A percentile compares a stretch with the other conserved stretches of the same genome.
These are phyloP conservation scores for Bauhinia variegata DNA, from an alignment of 306 rosid species.

Conservation along the genomic window DNA sequence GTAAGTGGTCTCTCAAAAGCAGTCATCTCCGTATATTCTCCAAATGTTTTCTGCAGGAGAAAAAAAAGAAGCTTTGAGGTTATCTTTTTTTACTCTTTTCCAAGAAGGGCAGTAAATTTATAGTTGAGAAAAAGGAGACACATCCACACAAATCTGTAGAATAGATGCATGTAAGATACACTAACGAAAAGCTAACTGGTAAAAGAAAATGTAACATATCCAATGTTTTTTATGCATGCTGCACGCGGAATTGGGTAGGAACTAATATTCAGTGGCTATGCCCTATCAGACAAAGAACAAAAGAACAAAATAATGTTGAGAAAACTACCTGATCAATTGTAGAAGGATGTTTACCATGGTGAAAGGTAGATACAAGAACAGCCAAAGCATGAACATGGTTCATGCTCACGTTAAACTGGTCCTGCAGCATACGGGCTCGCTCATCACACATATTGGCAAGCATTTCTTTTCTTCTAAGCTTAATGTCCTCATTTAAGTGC, in stretches of 20 bases:
- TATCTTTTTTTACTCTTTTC: too few relatives aligned
- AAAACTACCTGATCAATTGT: conserved; percentile 83
- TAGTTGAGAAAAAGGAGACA: conserved; percentile 7
- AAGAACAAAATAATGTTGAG: conserved; percentile 30
- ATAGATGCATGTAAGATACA: not conserved
- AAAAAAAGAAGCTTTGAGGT: conserved; percentile 29
- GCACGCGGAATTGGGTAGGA: conserved; percentile 8
- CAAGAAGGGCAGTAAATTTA: conserved; percentile 11
- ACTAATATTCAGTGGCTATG: not conserved
- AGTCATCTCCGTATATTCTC: conserved; percentile 88
- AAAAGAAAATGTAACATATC: conserved; percentile 11
- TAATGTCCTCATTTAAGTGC: conserved; percentile 53
- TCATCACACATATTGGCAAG: conserved; percentile 96
- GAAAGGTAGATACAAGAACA: conserved; percentile 91
- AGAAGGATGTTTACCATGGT: conserved; percentile 87
- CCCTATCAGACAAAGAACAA: conserved; percentile 3
- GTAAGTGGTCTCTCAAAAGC: conserved; percentile 95
- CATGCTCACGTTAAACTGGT: conserved; percentile 96
- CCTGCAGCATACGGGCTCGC: conserved; percentile 96
- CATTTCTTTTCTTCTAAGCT: conserved; percentile 69
- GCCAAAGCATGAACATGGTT: conserved; percentile 97
- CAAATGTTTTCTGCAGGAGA: conserved; percentile 75
- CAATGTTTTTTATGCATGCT: conserved; percentile 14
- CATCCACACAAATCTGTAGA: not conserved
- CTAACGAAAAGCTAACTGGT: too few relatives aligned